Percentiles rank a stretch among this genome's conserved stretches.
These are phyloP conservation scores for Leucocoprinus sp. DNA, from an alignment of 768 basidiomycete species.

Conservation along the genomic window DNA sequence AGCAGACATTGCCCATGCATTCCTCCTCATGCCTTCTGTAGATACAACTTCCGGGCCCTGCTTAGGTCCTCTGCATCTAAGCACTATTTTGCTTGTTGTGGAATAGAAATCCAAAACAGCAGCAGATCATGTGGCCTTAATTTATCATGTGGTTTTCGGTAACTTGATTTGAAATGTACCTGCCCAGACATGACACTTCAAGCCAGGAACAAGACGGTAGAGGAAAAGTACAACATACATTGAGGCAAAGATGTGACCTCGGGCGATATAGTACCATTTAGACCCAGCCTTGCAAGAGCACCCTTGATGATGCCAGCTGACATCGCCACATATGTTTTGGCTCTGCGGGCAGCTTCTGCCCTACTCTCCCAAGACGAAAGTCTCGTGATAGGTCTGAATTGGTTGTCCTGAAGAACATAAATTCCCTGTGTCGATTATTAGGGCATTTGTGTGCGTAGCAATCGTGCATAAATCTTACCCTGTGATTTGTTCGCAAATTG, in stretches of 20 bases:
- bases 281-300: conserved; percentile 70
- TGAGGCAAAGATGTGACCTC: conserved; percentile 81
- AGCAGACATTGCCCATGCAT: no score
- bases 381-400: conserved; percentile 78
- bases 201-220: background rate
- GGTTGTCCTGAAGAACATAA: conserved; percentile 88
- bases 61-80: no score
- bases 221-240: conserved; percentile 42
- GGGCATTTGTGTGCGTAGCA: background rate
- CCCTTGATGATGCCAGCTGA: conserved; percentile 82
- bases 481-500: conserved; percentile 90
- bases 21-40: no score
- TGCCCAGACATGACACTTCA: conserved; percentile 18
- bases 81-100: no score
- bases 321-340: conserved; percentile 76
- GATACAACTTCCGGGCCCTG: no score
- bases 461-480: conserved; percentile 39
- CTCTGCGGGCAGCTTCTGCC: conserved; percentile 60
- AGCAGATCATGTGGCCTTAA: background rate
- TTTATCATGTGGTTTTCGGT: conserved; percentile 43
- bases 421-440: conserved; percentile 50
- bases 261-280: conserved; percentile 63
- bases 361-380: conserved; percentile 78
- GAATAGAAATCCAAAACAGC: background rate
- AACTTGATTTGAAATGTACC: conserved; percentile 82